Conservation (phyloP, 176 grass and related monocot species). For the Eleusine indica region DNA sequence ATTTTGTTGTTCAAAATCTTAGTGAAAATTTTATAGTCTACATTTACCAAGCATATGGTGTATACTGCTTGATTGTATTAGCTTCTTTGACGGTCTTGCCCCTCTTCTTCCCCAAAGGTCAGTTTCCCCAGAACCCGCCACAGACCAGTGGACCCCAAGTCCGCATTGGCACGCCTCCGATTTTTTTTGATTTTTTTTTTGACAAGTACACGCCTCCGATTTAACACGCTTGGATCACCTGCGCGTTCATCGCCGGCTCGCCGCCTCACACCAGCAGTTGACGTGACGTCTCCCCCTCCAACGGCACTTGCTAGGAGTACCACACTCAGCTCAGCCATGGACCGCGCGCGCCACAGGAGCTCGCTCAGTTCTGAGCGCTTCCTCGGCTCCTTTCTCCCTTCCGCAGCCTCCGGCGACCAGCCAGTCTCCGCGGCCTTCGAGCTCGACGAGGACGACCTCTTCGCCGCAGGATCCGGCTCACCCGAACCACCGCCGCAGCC, state of each 20-base stretch:
- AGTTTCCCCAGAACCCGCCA: neutral
- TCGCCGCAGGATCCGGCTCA: conserved; percentile 47
- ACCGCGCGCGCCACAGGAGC: conserved; percentile 46
- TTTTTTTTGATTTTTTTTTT: neutral
- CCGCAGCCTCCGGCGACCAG: conserved; percentile 34
- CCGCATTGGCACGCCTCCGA: conserved; percentile 36
- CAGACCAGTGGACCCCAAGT: conserved; percentile 29
- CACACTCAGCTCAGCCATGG: conserved; percentile 44
- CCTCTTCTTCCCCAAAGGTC: conserved; percentile 19
- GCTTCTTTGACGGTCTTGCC: neutral
- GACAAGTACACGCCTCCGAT: conserved; percentile 11
- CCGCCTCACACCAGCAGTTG: conserved; percentile 40
- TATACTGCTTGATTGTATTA: too few species aligned
- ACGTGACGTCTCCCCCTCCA: conserved; percentile 18
- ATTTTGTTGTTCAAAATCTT: too few species aligned
- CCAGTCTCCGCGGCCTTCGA: conserved; percentile 55
- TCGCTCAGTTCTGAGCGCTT: conserved; percentile 58
- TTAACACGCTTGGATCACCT: conserved; percentile 14
- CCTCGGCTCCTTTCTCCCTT: conserved; percentile 51
- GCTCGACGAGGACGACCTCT: conserved; percentile 76
- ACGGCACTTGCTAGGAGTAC: neutral
- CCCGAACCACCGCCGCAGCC: conserved; percentile 44
- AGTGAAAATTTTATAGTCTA: too few species aligned
- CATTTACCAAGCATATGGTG: too few species aligned
- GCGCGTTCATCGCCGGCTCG: conserved; percentile 27